phyloP scores from a whole-genome alignment of 1,284 basidiomycete species.

The Apiotrichum brassicae region DNA sequence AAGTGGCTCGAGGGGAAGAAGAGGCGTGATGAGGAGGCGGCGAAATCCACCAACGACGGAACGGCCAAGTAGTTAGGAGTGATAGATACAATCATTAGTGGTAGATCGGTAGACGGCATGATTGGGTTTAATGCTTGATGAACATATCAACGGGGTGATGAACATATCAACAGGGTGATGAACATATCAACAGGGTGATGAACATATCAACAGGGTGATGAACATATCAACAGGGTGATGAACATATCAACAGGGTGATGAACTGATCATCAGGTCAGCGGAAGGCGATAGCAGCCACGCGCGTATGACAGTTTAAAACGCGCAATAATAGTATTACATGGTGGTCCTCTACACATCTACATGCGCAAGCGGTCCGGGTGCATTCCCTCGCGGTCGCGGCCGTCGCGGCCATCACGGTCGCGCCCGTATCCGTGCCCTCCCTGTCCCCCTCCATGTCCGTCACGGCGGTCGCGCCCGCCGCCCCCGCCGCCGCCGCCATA shows the following conservation, averaged over 20 bases:
- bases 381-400: constrained; percentile 47
- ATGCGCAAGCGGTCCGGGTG: constrained; percentile 82
- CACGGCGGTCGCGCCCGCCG: not conserved
- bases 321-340: constrained; percentile 12
- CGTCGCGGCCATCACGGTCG: not conserved
- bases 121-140: too few relatives aligned
- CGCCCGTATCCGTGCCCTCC: not conserved
- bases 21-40: constrained; percentile 4
- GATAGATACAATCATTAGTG: too few relatives aligned
- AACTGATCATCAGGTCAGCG: too few relatives aligned
- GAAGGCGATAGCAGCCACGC: not conserved
- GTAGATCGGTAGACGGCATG: too few relatives aligned
- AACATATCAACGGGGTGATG: too few relatives aligned
- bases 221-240: too few relatives aligned
- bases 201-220: too few relatives aligned
- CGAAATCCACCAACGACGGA: not conserved
- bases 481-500: not conserved
- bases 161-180: too few relatives aligned
- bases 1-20: constrained; percentile 56
- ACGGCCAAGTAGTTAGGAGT: not conserved
- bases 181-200: too few relatives aligned
- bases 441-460: constrained; percentile 64
- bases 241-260: too few relatives aligned
- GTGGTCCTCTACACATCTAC: constrained; percentile 50
- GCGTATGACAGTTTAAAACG: not conserved